Evolutionary conservation across 352 stramenopile species (phyloP).

Genomic region (Pythium insidiosum): DNA sequence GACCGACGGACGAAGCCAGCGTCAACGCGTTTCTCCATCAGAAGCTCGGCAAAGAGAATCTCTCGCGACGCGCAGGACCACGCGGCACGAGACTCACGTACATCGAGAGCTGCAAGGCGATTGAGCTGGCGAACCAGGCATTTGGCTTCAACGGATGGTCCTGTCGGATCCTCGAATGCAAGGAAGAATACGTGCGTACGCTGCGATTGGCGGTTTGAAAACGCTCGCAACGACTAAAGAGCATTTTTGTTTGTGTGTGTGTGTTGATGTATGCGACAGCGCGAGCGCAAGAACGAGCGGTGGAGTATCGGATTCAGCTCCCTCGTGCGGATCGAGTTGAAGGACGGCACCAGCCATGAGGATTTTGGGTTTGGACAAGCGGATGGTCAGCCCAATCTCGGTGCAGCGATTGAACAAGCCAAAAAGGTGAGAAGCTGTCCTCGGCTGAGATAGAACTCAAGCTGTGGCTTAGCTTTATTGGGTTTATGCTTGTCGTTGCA

Average conservation of each 20-base stretch:
- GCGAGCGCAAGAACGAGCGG: constrained; percentile 55
- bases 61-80: constrained; percentile 55
- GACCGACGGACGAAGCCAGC: constrained; percentile 28
- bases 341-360: constrained; percentile 78
- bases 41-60: constrained; percentile 73
- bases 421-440: constrained; percentile 44
- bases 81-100: constrained; percentile 75
- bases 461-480: too few relatives aligned
- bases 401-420: constrained; percentile 67
- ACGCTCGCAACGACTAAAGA: too few relatives aligned
- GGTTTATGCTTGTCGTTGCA: constrained; percentile 1
- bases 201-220: neutral
- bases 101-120: constrained; percentile 86
- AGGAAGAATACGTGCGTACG: constrained; percentile 74
- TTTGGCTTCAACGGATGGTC: constrained; percentile 87
- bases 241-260: neutral
- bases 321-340: constrained; percentile 78
- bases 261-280: constrained; percentile 17
- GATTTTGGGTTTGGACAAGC: constrained; percentile 76
- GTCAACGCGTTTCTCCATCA: constrained; percentile 74
- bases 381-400: constrained; percentile 68
- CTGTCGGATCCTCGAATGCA: constrained; percentile 76
- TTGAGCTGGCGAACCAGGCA: constrained; percentile 82
- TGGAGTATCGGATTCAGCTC: constrained; percentile 77
- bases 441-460: neutral